Evolutionary conservation across 345 rosid species (phyloP), one percentile per base, ranked within the genome.

Genomic region (Noccaea bulbosa): DNA sequence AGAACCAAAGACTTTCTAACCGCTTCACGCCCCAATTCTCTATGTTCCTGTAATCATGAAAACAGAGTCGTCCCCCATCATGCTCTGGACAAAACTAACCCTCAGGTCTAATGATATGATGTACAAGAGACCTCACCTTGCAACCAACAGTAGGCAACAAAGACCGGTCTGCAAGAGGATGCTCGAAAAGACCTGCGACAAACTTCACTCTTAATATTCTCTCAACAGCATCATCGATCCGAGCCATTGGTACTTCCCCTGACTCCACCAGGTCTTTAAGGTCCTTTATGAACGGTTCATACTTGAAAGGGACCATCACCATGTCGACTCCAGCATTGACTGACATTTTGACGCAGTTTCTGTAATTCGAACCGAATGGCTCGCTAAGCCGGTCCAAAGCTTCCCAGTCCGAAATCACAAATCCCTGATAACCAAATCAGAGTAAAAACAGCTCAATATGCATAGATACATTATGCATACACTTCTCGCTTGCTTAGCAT

Each of bases 251-350:
- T 76, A 92, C 78, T 80, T 88, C 95, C 38, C 92, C 95, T 24
- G 91, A 83, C 73, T 85, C 83, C 48, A 79, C 94, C 78, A 89
- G 77, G 60, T 60, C 74, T 37, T 55, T 72, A 70, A 89, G 45
- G 70, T 88, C 83, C 8, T 86, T 75, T 39, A 81, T 52, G 72
- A 86, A 88, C 45, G 71, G 67, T 63, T 81, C 69, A 30, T 79
- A 83, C 59, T 77, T 79, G 43, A 15, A 71, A 57, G 96, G 95
- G 22, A 88, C 85, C 96, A 90, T 90, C 53, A 90, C 95, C 98
- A 92, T 85, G 82, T 92, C 96, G 16, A 85, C 78, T 83, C 96
- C 98, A 24, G 98, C 96, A 82, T 85, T 92, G 65, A 89, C 70
- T 3, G 92, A 82, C 55, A 83, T 30, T 24, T 84, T 82, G 41